Evolutionary conservation across 495 filamentous ascomycete species (phyloP).

Genomic region (Viridothelium virens): DNA sequence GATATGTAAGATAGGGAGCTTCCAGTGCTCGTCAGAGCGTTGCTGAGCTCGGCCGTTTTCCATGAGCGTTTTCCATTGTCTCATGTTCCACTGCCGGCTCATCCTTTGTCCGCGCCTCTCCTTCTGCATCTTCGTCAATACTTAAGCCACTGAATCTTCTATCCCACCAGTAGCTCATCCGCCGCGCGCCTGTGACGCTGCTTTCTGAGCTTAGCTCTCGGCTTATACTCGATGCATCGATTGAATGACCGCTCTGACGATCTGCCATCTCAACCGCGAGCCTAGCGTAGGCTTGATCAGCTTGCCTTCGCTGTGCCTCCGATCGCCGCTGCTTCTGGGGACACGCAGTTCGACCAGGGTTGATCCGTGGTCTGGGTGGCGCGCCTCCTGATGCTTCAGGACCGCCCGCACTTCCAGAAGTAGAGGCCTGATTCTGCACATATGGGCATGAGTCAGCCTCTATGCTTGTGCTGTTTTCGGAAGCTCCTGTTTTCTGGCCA

Average conservation of each 20-base stretch:
- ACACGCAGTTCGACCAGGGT: background rate
- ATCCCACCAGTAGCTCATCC: background rate
- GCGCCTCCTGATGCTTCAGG: background rate
- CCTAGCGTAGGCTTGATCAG: background rate
- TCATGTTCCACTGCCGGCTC: background rate
- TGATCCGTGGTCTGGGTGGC: background rate
- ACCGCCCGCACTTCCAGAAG: background rate
- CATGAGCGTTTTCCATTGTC: background rate
- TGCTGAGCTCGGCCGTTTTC: too few relatives aligned
- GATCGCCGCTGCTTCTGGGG: background rate
- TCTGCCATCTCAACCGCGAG: background rate
- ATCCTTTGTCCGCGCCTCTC: background rate
- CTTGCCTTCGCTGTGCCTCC: background rate
- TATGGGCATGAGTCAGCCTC: background rate
- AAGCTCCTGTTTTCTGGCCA: background rate
- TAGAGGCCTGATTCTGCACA: background rate
- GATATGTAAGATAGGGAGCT: background rate
- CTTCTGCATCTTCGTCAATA: background rate
- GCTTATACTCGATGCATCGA: background rate
- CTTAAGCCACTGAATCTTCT: background rate
- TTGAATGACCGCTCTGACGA: background rate
- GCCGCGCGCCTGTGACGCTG: background rate
- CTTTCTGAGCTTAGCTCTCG: background rate
- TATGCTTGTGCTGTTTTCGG: background rate
- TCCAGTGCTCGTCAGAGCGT: too few relatives aligned